Evolutionary conservation across 2,329 filamentous ascomycete genomes (phyloP), one percentile per base, ranked within the genome.

Genomic region (Penicillium paneum): DNA sequence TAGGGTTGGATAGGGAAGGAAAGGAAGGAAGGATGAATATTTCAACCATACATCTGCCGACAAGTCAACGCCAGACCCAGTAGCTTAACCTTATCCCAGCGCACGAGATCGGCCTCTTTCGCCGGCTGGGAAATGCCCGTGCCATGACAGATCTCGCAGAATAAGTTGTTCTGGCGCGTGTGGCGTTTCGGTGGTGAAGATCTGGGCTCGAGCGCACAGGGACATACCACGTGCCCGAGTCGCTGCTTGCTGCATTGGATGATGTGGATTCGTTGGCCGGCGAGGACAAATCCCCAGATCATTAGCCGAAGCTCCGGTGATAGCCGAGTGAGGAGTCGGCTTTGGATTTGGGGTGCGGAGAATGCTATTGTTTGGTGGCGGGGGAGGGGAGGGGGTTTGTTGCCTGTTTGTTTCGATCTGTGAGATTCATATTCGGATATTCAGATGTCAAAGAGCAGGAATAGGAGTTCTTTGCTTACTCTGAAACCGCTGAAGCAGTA

Each of bases 401-500:
- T 69, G 48, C 62, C 69, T 70, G 54, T 24, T 15, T 13, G 13
- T 34, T n/a, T 52, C 35, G 11, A 39, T 35, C 29, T 19, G 26
- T 52, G 17, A 31, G 55, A 56, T 38, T 40, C 43, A 31, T 54
- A 56, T 38, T 40, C 43, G 13, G 36, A 49, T 36, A 52, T 49
- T 31, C 28, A 26, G 21, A 17, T 11, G 17, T 47, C 17, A 10
- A 31, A 4, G 19, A 29, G 17, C 12, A 35, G 19, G 13, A 24
- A 46, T 21, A 19, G 8, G 21, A 11, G 29, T 7, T 19, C 67
- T 26, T 40, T 24, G n/a, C 68, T 61, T 47, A 74, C 72, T 72
- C 53, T 72, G 70, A 57, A 73, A 74, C 54, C 71, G 70, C 47
- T 74, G 71, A 28, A 69, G 66, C 38, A 74, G 59, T 11, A 74